A percentile compares a stretch with the other conserved stretches of the same genome.
Evolutionary conservation across 257 asterid genomes (phyloP).

Genomic region (Coffea eugenioides): DNA sequence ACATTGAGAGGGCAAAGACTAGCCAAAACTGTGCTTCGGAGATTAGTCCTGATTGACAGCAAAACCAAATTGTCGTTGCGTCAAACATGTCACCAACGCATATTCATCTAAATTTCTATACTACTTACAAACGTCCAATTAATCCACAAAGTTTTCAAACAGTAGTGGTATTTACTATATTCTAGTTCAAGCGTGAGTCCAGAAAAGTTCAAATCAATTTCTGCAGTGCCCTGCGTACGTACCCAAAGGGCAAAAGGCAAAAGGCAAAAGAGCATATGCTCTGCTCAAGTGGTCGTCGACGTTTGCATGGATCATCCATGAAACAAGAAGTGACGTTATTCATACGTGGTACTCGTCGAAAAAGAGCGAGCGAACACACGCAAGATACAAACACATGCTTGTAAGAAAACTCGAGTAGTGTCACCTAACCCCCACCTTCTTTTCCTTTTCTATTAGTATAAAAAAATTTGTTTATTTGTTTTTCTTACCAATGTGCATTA

Average conservation of each 20-base stretch:
- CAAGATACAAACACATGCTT: background rate
- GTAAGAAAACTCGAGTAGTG: background rate
- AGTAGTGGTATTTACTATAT: too few relatives aligned
- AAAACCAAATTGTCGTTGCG: background rate
- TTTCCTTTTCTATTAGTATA: background rate
- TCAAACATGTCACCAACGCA: background rate
- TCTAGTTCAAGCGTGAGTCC: too few relatives aligned
- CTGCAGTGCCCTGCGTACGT: too few relatives aligned
- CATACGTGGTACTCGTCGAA: background rate
- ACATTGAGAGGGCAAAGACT: background rate
- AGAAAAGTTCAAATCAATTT: too few relatives aligned
- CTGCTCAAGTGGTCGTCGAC: too few relatives aligned
- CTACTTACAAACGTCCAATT: too few relatives aligned
- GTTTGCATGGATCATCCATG: background rate
- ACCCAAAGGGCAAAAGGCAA: too few relatives aligned
- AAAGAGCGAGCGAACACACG: background rate
- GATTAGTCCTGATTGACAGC: background rate
- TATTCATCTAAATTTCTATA: too few relatives aligned
- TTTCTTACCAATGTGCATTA: background rate
- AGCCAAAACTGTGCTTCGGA: background rate
- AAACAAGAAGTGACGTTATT: constrained; percentile 9
- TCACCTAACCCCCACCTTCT: background rate
- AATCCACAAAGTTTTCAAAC: too few relatives aligned
- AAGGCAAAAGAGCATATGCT: too few relatives aligned
- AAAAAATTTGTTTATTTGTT: too few relatives aligned